Evolutionary conservation across 1,284 basidiomycete genomes (phyloP), one percentile per base, ranked within the genome.

Genomic region (Exobasidium rhododendri): DNA sequence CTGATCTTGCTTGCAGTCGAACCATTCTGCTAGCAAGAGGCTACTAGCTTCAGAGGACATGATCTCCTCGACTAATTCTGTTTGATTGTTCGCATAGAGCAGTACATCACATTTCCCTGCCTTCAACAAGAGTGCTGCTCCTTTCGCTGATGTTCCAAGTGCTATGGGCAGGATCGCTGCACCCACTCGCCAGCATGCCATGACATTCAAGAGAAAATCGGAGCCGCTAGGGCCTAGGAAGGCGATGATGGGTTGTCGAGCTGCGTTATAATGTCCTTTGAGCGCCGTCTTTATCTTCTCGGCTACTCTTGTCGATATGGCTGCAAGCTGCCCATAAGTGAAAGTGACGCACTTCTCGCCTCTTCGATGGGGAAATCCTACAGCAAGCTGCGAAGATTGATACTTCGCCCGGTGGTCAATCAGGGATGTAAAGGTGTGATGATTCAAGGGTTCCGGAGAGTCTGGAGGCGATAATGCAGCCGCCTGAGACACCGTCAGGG

Each of bases 51-150:
- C 58, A 59, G 22, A 47, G 17, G 59, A 22, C n/a, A n/a, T n/a
- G 0, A 58, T 46, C 6, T 32, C 26, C 31, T 54, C 60, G 1
- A 73, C 77, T 62, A 83, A 83, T 58, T 81, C 81, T 5, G 78
- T 65, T 62, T 81, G 81, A 6, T 69, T 74, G 3, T 63, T 50
- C 7, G 84, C 83, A 56, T 82, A 83, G 59, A 86, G 82, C 22
- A 87, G 66, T 61, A 83, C 82, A 0, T 80, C 77, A 0, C 83
- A 77, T 10, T 82, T 75, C 1, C 85, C 86, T n/a, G 81, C 70
- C 43, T 82, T 81, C 70, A 83, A 80, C 49, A 88, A 79, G 69
- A 87, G 85, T 0, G 84, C 84, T 30, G 86, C 82, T 3, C 86
- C 85, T 0, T 85, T 80, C 0, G 84, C 80, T 0, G 84, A 84